A percentile compares a stretch with the other conserved stretches of the same genome.
Conservation (phyloP, 495 filamentous ascomycete genomes). For the Diplogelasinospora grovesii region DNA sequence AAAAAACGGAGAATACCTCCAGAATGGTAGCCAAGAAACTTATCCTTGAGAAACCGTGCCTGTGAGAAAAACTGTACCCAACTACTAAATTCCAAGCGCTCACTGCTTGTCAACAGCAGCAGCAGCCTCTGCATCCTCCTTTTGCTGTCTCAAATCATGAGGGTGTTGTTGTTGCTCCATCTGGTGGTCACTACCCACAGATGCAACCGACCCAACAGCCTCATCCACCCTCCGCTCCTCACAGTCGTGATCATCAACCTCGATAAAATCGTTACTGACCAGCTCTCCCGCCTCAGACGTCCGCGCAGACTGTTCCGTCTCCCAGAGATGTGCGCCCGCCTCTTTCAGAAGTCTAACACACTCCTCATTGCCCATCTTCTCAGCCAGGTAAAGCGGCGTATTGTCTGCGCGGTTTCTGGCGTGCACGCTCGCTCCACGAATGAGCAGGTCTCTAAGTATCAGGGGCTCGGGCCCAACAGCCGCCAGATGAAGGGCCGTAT, state of each 20-base stretch:
- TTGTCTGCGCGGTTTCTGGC: slow-evolving; percentile 71
- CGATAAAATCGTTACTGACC: slow-evolving; percentile 9
- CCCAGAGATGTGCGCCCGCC: slow-evolving; percentile 32
- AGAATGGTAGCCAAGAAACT: too few species aligned
- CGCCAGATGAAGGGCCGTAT: slow-evolving; percentile 68
- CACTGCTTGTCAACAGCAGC: too few species aligned
- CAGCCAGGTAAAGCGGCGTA: slow-evolving; percentile 76
- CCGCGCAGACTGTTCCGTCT: slow-evolving; percentile 17
- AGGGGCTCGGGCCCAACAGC: slow-evolving; percentile 40
- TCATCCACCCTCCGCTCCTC: background rate
- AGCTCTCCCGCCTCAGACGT: slow-evolving; percentile 11
- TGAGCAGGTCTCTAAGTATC: slow-evolving; percentile 66
- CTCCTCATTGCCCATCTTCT: slow-evolving; percentile 46
- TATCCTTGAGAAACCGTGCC: too few species aligned
- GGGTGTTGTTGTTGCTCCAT: too few species aligned
- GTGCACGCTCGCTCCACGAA: slow-evolving; percentile 78
- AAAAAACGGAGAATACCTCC: too few species aligned
- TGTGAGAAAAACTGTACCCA: too few species aligned
- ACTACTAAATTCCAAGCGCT: too few species aligned
- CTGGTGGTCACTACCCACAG: too few species aligned
- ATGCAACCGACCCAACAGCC: background rate
- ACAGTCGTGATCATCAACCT: too few species aligned
- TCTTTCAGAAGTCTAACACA: slow-evolving; percentile 55
- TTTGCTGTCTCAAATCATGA: too few species aligned
- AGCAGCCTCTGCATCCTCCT: too few species aligned